Percentiles rank a stretch among this genome's conserved stretches.
Conservation (phyloP, 768 basidiomycete genomes). For the Mycena polygramma region DNA sequence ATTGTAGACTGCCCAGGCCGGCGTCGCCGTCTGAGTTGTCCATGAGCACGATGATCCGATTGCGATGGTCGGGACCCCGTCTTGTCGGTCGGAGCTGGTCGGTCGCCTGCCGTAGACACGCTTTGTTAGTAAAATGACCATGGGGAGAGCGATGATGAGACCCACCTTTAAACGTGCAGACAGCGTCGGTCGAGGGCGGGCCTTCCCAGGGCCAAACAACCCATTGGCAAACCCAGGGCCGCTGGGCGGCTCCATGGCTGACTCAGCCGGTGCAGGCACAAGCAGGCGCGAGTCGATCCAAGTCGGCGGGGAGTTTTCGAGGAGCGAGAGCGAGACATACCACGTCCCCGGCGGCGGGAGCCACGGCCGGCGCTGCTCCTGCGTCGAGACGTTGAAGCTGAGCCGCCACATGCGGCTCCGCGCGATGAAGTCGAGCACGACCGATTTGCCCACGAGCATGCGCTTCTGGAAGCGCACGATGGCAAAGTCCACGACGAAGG, state of each 20-base stretch:
- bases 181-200: conserved; percentile 40
- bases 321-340: conserved; percentile 53
- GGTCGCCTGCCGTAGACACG: conserved; percentile 7
- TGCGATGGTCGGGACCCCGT: conserved; percentile 28
- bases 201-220: conserved; percentile 28
- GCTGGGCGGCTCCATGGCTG: conserved; percentile 24
- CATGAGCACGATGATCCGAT: conserved; percentile 46
- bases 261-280: conserved; percentile 45
- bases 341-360: conserved; percentile 34
- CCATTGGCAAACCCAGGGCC: conserved; percentile 28
- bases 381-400: conserved; percentile 50
- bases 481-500: conserved; percentile 66
- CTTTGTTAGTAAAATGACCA: conserved; percentile 3
- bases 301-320: conserved; percentile 59
- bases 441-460: conserved; percentile 71
- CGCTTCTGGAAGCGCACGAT: conserved; percentile 76
- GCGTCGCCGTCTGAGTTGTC: conserved; percentile 37
- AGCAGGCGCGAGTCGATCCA: conserved; percentile 56
- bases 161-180: conserved; percentile 46
- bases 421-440: conserved; percentile 77
- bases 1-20: conserved; percentile 49
- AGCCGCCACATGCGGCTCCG: conserved; percentile 70
- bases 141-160: conserved; percentile 31
- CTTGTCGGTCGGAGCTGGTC: conserved; percentile 15
- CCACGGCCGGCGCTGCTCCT: conserved; percentile 26